These are phyloP conservation scores for Bothriochloa decipiens DNA, from an alignment of 176 grass and related monocot species.

Conservation along the genomic window DNA sequence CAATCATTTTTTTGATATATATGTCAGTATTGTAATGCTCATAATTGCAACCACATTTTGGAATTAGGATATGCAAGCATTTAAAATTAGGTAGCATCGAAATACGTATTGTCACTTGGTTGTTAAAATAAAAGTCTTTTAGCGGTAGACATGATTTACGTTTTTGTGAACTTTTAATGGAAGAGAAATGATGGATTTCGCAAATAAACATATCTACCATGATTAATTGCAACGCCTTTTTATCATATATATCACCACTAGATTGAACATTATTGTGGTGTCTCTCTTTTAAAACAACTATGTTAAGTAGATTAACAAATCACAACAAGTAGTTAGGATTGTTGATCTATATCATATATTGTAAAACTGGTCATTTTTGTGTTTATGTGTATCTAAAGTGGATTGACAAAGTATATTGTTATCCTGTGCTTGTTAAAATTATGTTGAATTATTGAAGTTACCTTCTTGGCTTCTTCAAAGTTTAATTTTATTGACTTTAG, in stretches of 20 bases:
- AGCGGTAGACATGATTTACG: too few species aligned
- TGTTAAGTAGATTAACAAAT: neutral
- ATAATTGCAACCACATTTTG: neutral
- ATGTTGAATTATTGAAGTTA: neutral
- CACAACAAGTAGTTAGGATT: neutral
- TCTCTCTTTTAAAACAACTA: neutral
- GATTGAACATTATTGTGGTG: neutral
- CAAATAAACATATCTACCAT: too few species aligned
- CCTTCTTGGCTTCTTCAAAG: neutral
- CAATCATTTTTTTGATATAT: neutral
- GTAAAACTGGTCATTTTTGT: neutral
- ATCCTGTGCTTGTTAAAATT: neutral
- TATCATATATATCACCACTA: neutral
- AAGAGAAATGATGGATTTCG: too few species aligned
- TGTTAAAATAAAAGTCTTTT: too few species aligned
- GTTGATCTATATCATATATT: neutral
- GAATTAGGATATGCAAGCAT: neutral
- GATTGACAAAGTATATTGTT: neutral
- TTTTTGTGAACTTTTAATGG: too few species aligned
- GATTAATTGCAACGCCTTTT: neutral
- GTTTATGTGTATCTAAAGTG: neutral
- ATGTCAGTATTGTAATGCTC: neutral
- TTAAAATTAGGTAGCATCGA: neutral
- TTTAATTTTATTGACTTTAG: neutral
- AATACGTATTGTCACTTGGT: too few species aligned